Percentiles rank a stretch among this genome's conserved stretches.
Evolutionary conservation across 2,329 filamentous ascomycete genomes (phyloP).

Genomic region (Colletotrichum eleusines): DNA sequence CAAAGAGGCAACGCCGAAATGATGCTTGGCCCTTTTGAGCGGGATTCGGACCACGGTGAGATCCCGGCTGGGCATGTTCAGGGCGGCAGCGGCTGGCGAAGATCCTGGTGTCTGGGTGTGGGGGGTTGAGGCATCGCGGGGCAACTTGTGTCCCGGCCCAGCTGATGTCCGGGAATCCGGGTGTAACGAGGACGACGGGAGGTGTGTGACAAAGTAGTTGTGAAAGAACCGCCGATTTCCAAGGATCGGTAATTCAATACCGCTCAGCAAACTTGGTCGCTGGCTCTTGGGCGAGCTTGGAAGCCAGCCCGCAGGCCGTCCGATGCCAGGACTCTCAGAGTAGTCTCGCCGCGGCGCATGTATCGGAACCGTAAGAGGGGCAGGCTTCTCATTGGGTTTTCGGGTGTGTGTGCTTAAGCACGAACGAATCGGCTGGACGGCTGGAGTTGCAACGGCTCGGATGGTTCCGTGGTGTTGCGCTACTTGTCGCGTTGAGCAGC

Average conservation of each 20-base stretch:
- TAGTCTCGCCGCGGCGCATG: neutral
- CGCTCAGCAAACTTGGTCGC: neutral
- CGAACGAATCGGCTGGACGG: neutral
- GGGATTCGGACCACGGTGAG: constrained; percentile 96
- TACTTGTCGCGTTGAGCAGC: constrained; percentile 32
- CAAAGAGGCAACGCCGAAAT: constrained; percentile 85
- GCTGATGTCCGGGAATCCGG: constrained; percentile 78
- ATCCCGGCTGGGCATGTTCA: constrained; percentile 75
- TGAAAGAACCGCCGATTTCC: constrained; percentile 73
- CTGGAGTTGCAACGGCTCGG: neutral
- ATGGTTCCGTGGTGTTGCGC: constrained; percentile 23
- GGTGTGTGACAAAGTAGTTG: constrained; percentile 96
- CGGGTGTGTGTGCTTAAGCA: neutral
- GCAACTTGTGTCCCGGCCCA: constrained; percentile 85
- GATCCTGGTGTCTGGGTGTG: constrained; percentile 70
- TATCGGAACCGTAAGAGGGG: neutral
- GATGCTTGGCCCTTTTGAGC: constrained; percentile 92
- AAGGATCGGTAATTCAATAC: neutral
- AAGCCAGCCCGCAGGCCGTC: neutral
- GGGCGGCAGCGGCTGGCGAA: constrained; percentile 69
- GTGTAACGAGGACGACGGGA: constrained; percentile 92
- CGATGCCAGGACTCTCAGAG: neutral
- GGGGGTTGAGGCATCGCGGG: constrained; percentile 85
- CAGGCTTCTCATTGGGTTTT: neutral
- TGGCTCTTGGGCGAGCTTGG: neutral